Percentiles rank a stretch among this genome's conserved stretches.
Evolutionary conservation across 441 rosid species (phyloP).

Genomic region (Populus tomentosa): DNA sequence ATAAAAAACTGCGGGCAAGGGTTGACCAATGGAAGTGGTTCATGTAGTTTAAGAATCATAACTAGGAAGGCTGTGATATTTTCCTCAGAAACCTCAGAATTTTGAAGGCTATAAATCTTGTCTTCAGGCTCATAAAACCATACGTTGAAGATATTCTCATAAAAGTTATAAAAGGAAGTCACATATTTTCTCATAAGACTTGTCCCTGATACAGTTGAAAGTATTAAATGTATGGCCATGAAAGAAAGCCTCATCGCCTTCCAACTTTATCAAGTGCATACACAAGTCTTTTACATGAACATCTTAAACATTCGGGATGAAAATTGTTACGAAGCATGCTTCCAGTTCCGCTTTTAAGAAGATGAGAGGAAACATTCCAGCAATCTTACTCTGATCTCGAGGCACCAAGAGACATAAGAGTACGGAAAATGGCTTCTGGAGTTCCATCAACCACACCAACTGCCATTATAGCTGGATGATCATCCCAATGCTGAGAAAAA

Average conservation of each 20-base stretch:
- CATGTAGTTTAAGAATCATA: not conserved
- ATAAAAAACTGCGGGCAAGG: not conserved
- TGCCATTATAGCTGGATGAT: slow-evolving; percentile 92
- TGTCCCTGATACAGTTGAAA: not conserved
- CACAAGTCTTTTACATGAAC: not conserved
- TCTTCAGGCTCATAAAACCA: not conserved
- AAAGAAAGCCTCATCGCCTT: not conserved
- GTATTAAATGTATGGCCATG: not conserved
- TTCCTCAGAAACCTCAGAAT: not conserved
- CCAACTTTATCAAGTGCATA: not conserved
- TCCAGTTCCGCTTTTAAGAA: not conserved
- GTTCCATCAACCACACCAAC: slow-evolving; percentile 80
- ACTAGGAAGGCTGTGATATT: not conserved
- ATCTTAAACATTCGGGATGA: not conserved
- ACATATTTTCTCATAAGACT: too few species aligned
- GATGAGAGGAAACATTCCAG: slow-evolving; percentile 8
- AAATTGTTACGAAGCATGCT: not conserved
- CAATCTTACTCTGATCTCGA: slow-evolving; percentile 78
- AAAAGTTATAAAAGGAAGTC: not conserved
- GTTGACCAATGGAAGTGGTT: not conserved
- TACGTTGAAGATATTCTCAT: not conserved
- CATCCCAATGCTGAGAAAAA: slow-evolving; percentile 72
- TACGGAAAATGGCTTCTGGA: slow-evolving; percentile 72
- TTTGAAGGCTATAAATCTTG: not conserved
- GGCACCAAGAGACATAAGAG: slow-evolving; percentile 78